A percentile compares a stretch with the other conserved stretches of the same genome.
Conservation (phyloP, 345 rosid species). For the Ceriops zippeliana region DNA sequence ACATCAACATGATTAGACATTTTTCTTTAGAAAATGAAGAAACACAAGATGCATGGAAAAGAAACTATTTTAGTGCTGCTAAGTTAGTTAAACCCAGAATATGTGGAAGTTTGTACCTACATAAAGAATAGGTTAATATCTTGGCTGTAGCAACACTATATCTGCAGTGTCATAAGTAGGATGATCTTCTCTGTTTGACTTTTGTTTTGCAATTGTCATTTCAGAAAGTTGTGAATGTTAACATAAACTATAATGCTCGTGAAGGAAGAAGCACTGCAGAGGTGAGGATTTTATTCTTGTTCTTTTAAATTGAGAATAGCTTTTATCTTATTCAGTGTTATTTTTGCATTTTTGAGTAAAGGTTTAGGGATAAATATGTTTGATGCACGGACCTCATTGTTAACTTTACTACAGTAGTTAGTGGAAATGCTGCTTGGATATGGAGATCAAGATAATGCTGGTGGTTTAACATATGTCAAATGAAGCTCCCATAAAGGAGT, state of each 20-base stretch:
- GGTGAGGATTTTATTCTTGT: background rate
- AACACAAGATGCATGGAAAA: background rate
- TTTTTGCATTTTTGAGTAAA: too few species aligned
- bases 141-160: background rate
- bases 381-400: background rate
- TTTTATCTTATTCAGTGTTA: too few species aligned
- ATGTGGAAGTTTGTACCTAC: background rate
- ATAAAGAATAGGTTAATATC: background rate
- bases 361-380: background rate
- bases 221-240: conserved; percentile 1
- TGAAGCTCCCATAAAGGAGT: background rate
- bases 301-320: background rate
- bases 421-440: background rate
- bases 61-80: background rate
- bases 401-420: background rate
- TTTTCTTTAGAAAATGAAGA: background rate
- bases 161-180: too few species aligned
- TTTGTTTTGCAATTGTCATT: background rate
- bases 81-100: conserved; percentile 8
- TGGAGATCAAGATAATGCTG: background rate
- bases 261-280: background rate
- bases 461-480: background rate
- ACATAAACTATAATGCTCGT: conserved; percentile 3
- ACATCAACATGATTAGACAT: background rate
- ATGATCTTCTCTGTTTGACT: background rate